These are phyloP conservation scores for Neurospora sp. DNA, from an alignment of 495 filamentous ascomycete species.

Conservation along the genomic window DNA sequence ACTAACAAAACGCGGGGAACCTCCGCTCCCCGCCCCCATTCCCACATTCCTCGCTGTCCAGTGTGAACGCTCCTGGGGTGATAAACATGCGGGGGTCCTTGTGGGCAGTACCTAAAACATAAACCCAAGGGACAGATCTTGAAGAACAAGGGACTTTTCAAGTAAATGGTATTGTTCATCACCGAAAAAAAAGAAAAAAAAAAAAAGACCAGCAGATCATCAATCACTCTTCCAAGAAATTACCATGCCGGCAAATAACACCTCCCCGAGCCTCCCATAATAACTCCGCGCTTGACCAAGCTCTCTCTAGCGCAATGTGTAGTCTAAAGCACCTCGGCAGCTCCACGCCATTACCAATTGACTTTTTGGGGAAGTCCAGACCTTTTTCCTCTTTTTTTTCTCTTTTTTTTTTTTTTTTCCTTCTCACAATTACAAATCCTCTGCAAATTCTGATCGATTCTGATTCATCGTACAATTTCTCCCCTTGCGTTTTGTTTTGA, in stretches of 20 bases:
- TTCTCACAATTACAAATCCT: background rate
- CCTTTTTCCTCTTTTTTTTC: background rate
- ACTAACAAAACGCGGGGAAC: background rate
- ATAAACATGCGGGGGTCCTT: background rate
- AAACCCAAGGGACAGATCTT: background rate
- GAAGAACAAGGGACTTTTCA: background rate
- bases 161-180: background rate
- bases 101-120: too few species aligned
- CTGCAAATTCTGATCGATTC: background rate
- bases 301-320: background rate
- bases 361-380: background rate
- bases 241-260: too few species aligned
- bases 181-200: too few species aligned
- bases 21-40: background rate
- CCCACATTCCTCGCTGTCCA: background rate
- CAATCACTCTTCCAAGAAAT: too few species aligned
- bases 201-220: too few species aligned
- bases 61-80: background rate
- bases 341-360: background rate
- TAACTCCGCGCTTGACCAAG: background rate
- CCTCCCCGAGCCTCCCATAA: background rate
- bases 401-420: background rate
- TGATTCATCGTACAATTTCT: background rate
- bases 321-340: background rate
- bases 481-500: background rate